Base-by-base conservation (phyloP, 2,329 filamentous ascomycete species). In the Diaporthe aspalathi region DNA sequence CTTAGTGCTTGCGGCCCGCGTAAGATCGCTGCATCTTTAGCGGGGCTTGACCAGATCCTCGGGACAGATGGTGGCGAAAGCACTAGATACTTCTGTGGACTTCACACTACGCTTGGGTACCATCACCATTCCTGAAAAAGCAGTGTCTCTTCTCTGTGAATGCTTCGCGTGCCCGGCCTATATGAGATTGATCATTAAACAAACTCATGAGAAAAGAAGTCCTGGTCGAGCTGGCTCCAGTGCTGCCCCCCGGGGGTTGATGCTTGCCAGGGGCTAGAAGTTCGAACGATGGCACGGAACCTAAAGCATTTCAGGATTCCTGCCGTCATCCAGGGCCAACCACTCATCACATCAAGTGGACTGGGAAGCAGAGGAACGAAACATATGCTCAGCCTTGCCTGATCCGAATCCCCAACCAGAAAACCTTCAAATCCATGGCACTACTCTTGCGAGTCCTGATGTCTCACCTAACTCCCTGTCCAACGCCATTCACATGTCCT, bases 1-100 rank as follows among this genome's bases (percentile, higher is more conserved):
- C 56, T 60, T 68, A 68, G 67, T 60, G 29, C 53, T 12, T 60
- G 67, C 67, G 53, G 53, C 67, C 67, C 67, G 29, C 20, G 29
- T 50, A 22, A 65, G 60, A 50, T 38, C 43, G 53, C 35, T 60
- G 24, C 24, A 16, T 6, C 35, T 17, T 32, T 53, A 27, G 66
- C 40, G 67, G 67, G 53, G 24, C 43, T 45, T 8, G 52, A 16
- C 53, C 67, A 68, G 67, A 52, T 60, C 35, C 40, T 52, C 53
- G 52, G 63, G 63, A 67, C 38, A 35, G 5, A 27, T 17, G 49
- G 63, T 67, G 49, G 63, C 49, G 38, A 67, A 11, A 32, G 5
- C 16, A 43, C 63, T 3, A 12, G 35, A 38, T 38, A 11, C 35
- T 38, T 38, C 35, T 12, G 22, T 9, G 5, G 16, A 40, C 54